These are phyloP conservation scores for Plasmodium ovale DNA, from an alignment of 169 alveolate species.

Conservation along the genomic window DNA sequence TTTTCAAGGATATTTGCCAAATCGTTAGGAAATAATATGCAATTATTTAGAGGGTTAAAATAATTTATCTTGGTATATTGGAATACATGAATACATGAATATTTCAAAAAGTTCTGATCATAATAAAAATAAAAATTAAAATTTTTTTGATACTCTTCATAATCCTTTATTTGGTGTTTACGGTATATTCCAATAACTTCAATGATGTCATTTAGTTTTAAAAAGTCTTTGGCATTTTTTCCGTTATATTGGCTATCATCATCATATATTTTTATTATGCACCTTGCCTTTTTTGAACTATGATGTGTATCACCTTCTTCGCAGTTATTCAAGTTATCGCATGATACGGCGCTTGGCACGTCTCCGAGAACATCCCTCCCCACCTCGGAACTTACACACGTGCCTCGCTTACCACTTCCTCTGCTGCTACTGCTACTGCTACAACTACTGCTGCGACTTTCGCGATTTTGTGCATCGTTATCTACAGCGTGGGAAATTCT, in stretches of 20 bases:
- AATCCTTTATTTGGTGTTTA: conserved; percentile 62
- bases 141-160: conserved; percentile 59
- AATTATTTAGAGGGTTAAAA: conserved; percentile 60
- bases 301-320: background rate
- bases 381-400: too few relatives aligned
- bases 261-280: conserved; percentile 70
- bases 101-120: conserved; percentile 70
- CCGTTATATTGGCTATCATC: conserved; percentile 74
- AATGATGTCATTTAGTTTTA: conserved; percentile 68
- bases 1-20: conserved; percentile 28
- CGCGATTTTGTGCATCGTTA: too few relatives aligned
- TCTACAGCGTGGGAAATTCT: too few relatives aligned
- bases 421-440: conserved; percentile 22
- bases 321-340: too few relatives aligned
- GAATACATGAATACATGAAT: conserved; percentile 67
- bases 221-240: conserved; percentile 26
- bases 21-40: conserved; percentile 56
- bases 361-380: too few relatives aligned
- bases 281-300: conserved; percentile 13
- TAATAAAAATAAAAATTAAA: conserved; percentile 55
- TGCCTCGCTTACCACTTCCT: background rate
- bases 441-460: background rate
- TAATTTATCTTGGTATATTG: conserved; percentile 55
- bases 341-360: too few relatives aligned
- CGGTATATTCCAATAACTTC: conserved; percentile 72